These are phyloP conservation scores for Coniosporium tulheliwenetii DNA, from an alignment of 2,329 filamentous ascomycete genomes.

Conservation along the genomic window DNA sequence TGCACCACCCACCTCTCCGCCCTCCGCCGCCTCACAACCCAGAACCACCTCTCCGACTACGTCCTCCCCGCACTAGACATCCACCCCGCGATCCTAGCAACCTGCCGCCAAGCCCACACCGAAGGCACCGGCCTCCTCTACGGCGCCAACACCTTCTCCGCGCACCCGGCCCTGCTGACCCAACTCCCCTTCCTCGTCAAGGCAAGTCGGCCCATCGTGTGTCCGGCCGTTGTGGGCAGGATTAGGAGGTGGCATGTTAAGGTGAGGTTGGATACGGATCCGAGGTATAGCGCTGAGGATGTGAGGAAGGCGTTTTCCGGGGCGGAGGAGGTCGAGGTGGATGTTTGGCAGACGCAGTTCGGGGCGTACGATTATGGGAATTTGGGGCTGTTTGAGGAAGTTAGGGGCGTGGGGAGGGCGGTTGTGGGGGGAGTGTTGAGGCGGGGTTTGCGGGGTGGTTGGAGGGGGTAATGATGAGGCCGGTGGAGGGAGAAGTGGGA, in stretches of 20 bases:
- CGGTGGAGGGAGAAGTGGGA: constrained; percentile 12
- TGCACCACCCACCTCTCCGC: constrained; percentile 8
- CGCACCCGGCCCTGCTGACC: constrained; percentile 30
- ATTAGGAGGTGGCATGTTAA: constrained; percentile 29
- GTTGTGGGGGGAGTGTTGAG: constrained; percentile 26
- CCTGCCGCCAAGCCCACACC: constrained; percentile 22
- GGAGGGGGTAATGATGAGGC: constrained; percentile 27
- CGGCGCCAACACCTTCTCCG: constrained; percentile 32
- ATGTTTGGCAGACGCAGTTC: constrained; percentile 31
- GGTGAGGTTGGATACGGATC: constrained; percentile 33
- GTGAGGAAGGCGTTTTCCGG: constrained; percentile 28
- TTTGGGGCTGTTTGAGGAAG: constrained; percentile 27
- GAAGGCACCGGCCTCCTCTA: constrained; percentile 32
- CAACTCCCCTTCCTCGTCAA: constrained; percentile 25
- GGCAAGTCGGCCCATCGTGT: constrained; percentile 18
- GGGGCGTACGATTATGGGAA: constrained; percentile 25
- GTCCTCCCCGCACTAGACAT: constrained; percentile 18
- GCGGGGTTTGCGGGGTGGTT: constrained; percentile 27
- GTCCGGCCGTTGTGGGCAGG: constrained; percentile 12
- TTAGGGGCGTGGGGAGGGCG: constrained; percentile 28
- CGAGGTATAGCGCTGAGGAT: constrained; percentile 24
- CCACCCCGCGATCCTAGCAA: constrained; percentile 23
- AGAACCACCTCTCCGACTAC: constrained; percentile 5
- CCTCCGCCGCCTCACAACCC: constrained; percentile 10
- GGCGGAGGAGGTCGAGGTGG: constrained; percentile 30